Conservation (phyloP, 1,139 yeast genomes). For the Debaryomyces subglobosus region DNA sequence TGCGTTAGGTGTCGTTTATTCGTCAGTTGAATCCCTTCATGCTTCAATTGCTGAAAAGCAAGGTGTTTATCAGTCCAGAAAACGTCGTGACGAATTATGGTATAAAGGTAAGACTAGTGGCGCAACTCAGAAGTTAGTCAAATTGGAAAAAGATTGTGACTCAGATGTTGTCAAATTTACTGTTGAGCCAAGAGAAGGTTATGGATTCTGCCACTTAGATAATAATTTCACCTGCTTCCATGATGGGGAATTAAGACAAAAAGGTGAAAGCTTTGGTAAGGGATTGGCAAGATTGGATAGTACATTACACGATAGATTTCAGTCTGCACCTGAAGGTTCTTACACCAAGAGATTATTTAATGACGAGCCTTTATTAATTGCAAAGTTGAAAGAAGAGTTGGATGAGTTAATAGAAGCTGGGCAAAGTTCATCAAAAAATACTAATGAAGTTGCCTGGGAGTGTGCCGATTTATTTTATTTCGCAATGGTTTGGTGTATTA, state of each 20-base stretch:
- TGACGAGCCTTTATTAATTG: slow-evolving; percentile 73
- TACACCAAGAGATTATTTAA: slow-evolving; percentile 86
- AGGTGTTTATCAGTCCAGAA: slow-evolving; percentile 94
- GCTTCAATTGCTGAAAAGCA: slow-evolving; percentile 80
- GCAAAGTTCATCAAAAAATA: slow-evolving; percentile 37
- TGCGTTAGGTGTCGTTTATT: slow-evolving; percentile 88
- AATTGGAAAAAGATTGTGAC: slow-evolving; percentile 83
- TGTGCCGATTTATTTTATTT: slow-evolving; percentile 95
- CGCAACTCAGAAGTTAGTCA: slow-evolving; percentile 77
- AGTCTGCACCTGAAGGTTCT: slow-evolving; percentile 83
- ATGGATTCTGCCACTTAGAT: slow-evolving; percentile 90
- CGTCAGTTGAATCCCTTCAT: slow-evolving; percentile 76
- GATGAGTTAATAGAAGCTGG: slow-evolving; percentile 92
- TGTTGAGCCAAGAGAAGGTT: slow-evolving; percentile 74
- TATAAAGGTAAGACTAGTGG: slow-evolving; percentile 95
- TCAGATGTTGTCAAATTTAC: slow-evolving; percentile 85
- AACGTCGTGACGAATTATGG: slow-evolving; percentile 83
- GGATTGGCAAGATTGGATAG: slow-evolving; percentile 71
- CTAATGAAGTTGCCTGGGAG: slow-evolving; percentile 87
- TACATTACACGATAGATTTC: slow-evolving; percentile 57
- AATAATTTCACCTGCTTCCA: slow-evolving; percentile 74
- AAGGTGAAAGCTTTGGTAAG: slow-evolving; percentile 51
- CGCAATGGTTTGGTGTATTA: slow-evolving; percentile 83
- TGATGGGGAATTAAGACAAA: slow-evolving; percentile 37
- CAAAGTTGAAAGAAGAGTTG: slow-evolving; percentile 94